phyloP scores from a whole-genome alignment of 1,284 basidiomycete genomes.

The Neonothopanus nambi region DNA sequence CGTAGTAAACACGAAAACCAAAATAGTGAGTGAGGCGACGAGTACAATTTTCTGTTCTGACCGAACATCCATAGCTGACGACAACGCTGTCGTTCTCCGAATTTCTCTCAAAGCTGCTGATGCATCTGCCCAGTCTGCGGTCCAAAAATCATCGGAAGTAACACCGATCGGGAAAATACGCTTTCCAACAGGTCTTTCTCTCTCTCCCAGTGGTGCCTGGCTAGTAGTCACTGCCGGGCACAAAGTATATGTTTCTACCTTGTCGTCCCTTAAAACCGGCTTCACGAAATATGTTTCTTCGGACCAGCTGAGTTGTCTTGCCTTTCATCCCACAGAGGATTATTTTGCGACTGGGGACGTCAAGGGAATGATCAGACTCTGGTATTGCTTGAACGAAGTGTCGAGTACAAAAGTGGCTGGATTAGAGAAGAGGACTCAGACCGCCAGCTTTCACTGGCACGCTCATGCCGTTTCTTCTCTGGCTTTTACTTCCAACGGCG shows the following conservation, averaged over 20 bases:
- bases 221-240: constrained; percentile 79
- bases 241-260: constrained; percentile 79
- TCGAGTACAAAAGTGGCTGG: constrained; percentile 50
- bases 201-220: constrained; percentile 82
- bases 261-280: constrained; percentile 56
- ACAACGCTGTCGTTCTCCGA: constrained; percentile 57
- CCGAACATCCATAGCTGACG: constrained; percentile 29
- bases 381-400: constrained; percentile 84
- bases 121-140: constrained; percentile 38
- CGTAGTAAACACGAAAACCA: constrained; percentile 45
- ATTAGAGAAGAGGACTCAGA: constrained; percentile 76
- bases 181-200: constrained; percentile 59
- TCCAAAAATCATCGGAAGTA: constrained; percentile 53
- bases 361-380: constrained; percentile 84
- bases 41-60: constrained; percentile 12
- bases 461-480: constrained; percentile 92
- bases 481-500: constrained; percentile 88
- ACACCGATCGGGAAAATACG: constrained; percentile 70
- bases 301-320: constrained; percentile 81
- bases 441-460: constrained; percentile 94
- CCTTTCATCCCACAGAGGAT: constrained; percentile 88
- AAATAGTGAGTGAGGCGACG: constrained; percentile 39
- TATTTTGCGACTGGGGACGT: constrained; percentile 95
- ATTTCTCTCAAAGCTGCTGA: constrained; percentile 58
- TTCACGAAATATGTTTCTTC: constrained; percentile 87